These are phyloP conservation scores for Polychytrium aggregatum DNA, from an alignment of 192 early-diverging fungal species.

Conservation along the genomic window DNA sequence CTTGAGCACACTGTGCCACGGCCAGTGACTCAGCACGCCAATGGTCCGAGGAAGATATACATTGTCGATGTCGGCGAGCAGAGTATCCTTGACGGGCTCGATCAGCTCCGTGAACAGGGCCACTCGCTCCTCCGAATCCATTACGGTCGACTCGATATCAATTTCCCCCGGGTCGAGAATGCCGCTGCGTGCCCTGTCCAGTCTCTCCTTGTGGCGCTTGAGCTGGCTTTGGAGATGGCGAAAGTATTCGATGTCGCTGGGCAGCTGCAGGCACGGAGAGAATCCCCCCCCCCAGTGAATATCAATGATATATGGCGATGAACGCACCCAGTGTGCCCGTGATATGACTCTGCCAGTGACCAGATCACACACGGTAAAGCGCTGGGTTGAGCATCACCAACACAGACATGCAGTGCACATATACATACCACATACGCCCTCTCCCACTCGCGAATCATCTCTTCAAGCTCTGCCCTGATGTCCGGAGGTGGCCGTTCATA, in stretches of 20 bases:
- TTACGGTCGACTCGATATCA: constrained; percentile 4
- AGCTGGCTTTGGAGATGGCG: constrained; percentile 34
- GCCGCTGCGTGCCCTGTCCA: constrained; percentile 19
- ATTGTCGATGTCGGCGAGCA: constrained; percentile 41
- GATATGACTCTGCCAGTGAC: not conserved
- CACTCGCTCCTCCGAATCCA: constrained; percentile 59
- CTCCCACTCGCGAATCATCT: constrained; percentile 18
- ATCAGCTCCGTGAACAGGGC: constrained; percentile 51
- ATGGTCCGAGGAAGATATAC: constrained; percentile 58
- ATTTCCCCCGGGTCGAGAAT: not conserved
- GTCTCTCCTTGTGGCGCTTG: constrained; percentile 25
- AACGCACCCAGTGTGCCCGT: no score
- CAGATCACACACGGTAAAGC: no score
- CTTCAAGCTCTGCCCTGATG: constrained; percentile 22
- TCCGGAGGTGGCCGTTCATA: constrained; percentile 24
- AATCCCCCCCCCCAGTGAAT: not conserved
- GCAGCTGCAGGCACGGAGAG: not conserved
- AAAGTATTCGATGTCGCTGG: constrained; percentile 30
- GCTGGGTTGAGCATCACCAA: not conserved
- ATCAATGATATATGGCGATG: no score
- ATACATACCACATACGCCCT: constrained; percentile 15
- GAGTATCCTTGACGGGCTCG: constrained; percentile 39
- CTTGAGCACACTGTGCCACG: constrained; percentile 60
- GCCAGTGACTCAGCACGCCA: constrained; percentile 58
- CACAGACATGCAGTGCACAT: not conserved